Conservation (phyloP, 768 basidiomycete genomes). For the Hirschioporus abietinus region DNA sequence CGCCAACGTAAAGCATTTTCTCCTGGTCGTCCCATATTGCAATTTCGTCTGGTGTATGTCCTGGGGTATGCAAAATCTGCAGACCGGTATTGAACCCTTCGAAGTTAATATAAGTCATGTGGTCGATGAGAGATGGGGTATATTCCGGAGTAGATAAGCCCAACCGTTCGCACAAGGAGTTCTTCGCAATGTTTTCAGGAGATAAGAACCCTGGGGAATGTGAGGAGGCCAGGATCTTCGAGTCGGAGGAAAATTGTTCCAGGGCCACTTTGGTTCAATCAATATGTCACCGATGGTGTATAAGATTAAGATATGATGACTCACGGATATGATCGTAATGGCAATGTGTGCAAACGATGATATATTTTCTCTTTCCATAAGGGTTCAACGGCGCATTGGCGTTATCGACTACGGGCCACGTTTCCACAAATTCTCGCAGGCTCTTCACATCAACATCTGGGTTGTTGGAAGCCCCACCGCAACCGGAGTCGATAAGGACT, state of each 20-base stretch:
- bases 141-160: slow-evolving; percentile 41
- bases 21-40: slow-evolving; percentile 46
- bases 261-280: slow-evolving; percentile 33
- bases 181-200: slow-evolving; percentile 31
- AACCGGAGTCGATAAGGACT: slow-evolving; percentile 51
- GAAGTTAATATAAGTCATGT: slow-evolving; percentile 30
- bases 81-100: slow-evolving; percentile 25
- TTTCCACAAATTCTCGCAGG: slow-evolving; percentile 46
- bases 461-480: slow-evolving; percentile 42
- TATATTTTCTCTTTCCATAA: slow-evolving; percentile 34
- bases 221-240: slow-evolving; percentile 43
- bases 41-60: slow-evolving; percentile 56
- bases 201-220: slow-evolving; percentile 41
- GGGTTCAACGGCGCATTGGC: slow-evolving; percentile 38
- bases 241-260: slow-evolving; percentile 45
- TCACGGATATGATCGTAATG: slow-evolving; percentile 56
- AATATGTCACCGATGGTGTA: not conserved
- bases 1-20: slow-evolving; percentile 52
- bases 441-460: slow-evolving; percentile 35
- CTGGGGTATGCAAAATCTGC: slow-evolving; percentile 47
- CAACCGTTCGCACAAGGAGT: slow-evolving; percentile 38
- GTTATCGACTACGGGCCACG: slow-evolving; percentile 37
- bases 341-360: slow-evolving; percentile 47
- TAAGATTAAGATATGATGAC: slow-evolving; percentile 19
- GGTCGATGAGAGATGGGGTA: slow-evolving; percentile 39